Conservation (phyloP, 495 filamentous ascomycete genomes). For the Penicillium alfredii region DNA sequence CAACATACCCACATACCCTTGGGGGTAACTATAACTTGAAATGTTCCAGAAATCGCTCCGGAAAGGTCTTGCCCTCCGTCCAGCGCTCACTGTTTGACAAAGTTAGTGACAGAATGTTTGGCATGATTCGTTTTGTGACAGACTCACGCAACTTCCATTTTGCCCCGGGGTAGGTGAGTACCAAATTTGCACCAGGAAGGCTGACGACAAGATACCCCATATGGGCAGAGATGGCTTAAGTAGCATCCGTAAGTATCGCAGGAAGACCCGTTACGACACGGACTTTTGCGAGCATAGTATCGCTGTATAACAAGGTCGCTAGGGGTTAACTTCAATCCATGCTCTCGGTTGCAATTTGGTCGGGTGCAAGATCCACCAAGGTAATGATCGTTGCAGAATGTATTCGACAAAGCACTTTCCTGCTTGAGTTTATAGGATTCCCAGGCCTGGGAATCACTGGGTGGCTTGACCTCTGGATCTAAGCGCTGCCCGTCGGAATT, state of each 20-base stretch:
- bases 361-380: too few species aligned
- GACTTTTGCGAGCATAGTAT: conserved; percentile 1
- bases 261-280: conserved; percentile 1
- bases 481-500: too few species aligned
- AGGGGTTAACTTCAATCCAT: background rate
- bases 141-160: background rate
- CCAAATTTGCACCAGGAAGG: conserved; percentile 1
- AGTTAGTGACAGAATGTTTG: background rate
- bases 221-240: conserved; percentile 12
- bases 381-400: conserved; percentile 7
- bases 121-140: too few species aligned
- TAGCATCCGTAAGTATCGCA: conserved; percentile 8
- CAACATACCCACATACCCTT: too few species aligned
- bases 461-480: too few species aligned
- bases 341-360: conserved; percentile 2
- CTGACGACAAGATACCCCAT: background rate
- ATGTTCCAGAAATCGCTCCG: background rate
- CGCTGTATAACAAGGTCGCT: conserved; percentile 1
- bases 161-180: background rate
- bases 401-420: too few species aligned
- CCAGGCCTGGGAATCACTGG: background rate
- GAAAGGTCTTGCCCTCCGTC: conserved; percentile 2
- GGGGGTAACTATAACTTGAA: too few species aligned
- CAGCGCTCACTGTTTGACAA: conserved; percentile 1
- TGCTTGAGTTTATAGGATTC: background rate